phyloP scores from a whole-genome alignment of 768 basidiomycete species.

The Leccinum fibrillosum region DNA sequence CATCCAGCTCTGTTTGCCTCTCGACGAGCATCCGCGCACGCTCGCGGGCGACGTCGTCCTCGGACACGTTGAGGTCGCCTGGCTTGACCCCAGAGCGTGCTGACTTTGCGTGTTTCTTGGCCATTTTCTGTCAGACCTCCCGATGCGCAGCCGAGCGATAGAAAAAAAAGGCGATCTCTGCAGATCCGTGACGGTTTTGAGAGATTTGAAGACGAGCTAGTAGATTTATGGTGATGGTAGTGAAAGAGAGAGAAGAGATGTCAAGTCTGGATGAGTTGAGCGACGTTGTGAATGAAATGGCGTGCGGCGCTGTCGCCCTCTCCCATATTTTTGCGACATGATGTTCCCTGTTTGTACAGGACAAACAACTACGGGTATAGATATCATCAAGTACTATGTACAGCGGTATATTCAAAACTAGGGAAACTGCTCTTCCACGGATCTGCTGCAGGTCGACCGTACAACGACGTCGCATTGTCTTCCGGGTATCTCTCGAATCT shows the following conservation, averaged over 20 bases:
- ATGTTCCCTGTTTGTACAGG: constrained; percentile 33
- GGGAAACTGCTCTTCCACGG: constrained; percentile 69
- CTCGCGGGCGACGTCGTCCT: constrained; percentile 31
- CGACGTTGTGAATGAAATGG: constrained; percentile 16
- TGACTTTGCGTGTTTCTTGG: constrained; percentile 19
- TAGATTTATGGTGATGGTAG: constrained; percentile 1
- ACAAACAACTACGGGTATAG: constrained; percentile 22
- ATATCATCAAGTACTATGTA: constrained; percentile 33
- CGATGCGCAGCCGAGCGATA: not conserved
- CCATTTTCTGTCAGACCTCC: constrained; percentile 12
- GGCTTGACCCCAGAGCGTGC: not conserved
- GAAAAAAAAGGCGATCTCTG: constrained; percentile 48
- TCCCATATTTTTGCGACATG: constrained; percentile 36
- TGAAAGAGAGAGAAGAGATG: constrained; percentile 1
- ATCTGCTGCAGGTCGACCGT: constrained; percentile 58
- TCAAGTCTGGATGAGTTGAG: constrained; percentile 8
- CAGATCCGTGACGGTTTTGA: constrained; percentile 61
- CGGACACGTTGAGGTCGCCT: constrained; percentile 5
- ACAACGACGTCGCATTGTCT: constrained; percentile 57
- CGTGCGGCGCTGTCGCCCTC: constrained; percentile 12
- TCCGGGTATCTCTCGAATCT: constrained; percentile 82
- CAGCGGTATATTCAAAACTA: constrained; percentile 63
- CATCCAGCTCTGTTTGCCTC: constrained; percentile 57
- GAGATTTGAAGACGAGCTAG: constrained; percentile 51
- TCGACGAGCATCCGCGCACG: constrained; percentile 50